Evolutionary conservation across 164 flowering plant species (phyloP), one percentile per base, ranked within the genome.

Genomic region (Annona cherimola): DNA sequence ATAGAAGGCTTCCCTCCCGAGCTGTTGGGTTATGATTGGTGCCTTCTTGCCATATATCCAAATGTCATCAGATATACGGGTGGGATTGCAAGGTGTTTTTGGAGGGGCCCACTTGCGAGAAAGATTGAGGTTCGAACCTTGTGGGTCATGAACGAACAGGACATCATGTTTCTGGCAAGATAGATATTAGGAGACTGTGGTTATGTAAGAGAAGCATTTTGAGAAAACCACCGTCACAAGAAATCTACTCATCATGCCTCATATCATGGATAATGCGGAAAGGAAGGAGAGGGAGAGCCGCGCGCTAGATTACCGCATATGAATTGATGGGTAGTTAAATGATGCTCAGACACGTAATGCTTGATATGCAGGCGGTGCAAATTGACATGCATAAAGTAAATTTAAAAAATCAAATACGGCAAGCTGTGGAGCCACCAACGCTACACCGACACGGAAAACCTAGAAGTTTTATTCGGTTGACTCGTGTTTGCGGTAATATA

Each of bases 181-280:
- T 14, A 42, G 20, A 73, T 67, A 43, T 42, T 14, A 63, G 68
- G 72, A 41, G 44, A 19, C 69, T 66, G 42, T 42, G 76, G 61
- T 55, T 50, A 61, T 50, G 39, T 73, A 54, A 19, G 35, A 20
- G 65, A 39, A 62, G 3, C 45, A n/a, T 81, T 74, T 73, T 68
- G 62, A 69, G 79, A 83, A 72, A 79, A 73, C 83, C 81, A 78
- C 75, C 60, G 63, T 71, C 71, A 81, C 84, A 84, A 86, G 87
- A 81, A 78, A 81, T 71, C 84, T 72, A 70, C 55, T 43, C 45
- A 40, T 57, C 12, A 6, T 41, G 35, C 12, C n/a, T 41, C 12
- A 55, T 3, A 4, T 40, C 42, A 16, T 41, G 59, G 35, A 26
- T 26, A 26, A 26, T 26, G 35, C 35, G 35, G 35, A 26, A 26